Conservation (phyloP, 2,329 filamentous ascomycete species). For the Zopfia rhizophila region DNA sequence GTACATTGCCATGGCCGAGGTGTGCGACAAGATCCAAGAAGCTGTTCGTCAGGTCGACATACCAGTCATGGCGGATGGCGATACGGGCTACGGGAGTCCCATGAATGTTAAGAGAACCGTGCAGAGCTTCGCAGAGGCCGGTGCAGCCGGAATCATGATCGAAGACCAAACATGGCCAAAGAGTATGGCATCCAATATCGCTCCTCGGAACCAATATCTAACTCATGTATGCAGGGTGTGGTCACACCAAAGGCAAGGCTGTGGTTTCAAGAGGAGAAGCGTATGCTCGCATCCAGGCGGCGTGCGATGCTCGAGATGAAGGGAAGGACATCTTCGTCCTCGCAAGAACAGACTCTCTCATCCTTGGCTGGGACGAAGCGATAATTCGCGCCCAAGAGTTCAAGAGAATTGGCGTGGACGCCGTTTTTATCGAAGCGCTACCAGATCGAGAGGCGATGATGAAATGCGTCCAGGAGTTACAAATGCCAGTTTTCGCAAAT, state of each 20-base stretch:
- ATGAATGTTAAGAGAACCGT: slow-evolving; percentile 61
- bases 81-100: slow-evolving; percentile 61
- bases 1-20: slow-evolving; percentile 61
- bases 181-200: slow-evolving; percentile 39
- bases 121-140: slow-evolving; percentile 54
- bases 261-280: slow-evolving; percentile 59
- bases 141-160: slow-evolving; percentile 55
- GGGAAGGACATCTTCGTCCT: slow-evolving; percentile 60
- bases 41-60: slow-evolving; percentile 49
- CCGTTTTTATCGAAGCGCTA: slow-evolving; percentile 59
- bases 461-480: slow-evolving; percentile 10
- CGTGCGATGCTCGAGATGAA: slow-evolving; percentile 58
- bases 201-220: too few relatives aligned
- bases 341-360: slow-evolving; percentile 57
- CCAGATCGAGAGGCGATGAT: slow-evolving; percentile 57
- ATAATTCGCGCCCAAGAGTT: slow-evolving; percentile 55
- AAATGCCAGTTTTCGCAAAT: slow-evolving; percentile 20
- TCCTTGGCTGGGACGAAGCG: slow-evolving; percentile 59
- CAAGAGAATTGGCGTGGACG: slow-evolving; percentile 57
- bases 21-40: slow-evolving; percentile 60
- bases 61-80: slow-evolving; percentile 59
- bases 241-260: slow-evolving; percentile 59
- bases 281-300: slow-evolving; percentile 59
- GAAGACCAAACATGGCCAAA: slow-evolving; percentile 64
- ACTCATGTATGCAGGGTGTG: slow-evolving; percentile 47